A percentile compares a stretch with the other conserved stretches of the same genome.
Evolutionary conservation across 2,329 filamentous ascomycete species (phyloP).

Genomic region (Talaromyces albobiverticillius): DNA sequence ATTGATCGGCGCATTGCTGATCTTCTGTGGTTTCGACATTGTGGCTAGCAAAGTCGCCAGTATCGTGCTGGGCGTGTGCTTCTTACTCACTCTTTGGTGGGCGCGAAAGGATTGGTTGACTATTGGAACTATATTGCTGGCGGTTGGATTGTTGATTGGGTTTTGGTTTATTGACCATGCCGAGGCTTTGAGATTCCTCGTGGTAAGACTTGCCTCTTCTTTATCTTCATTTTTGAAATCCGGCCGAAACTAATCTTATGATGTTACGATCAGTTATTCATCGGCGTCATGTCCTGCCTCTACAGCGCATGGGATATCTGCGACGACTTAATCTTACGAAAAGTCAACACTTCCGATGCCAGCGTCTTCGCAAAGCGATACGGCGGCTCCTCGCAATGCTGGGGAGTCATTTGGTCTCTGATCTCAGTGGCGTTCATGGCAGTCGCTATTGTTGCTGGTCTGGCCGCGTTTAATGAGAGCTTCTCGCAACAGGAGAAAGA

Average conservation of each 20-base stretch:
- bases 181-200: constrained; percentile 69
- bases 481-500: constrained; percentile 67
- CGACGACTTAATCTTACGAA: constrained; percentile 75
- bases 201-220: constrained; percentile 45
- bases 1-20: constrained; percentile 72
- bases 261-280: constrained; percentile 59
- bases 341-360: constrained; percentile 76
- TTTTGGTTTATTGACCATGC: constrained; percentile 80
- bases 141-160: constrained; percentile 67
- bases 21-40: constrained; percentile 78
- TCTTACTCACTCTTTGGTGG: constrained; percentile 80
- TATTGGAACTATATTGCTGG: constrained; percentile 65
- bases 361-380: constrained; percentile 76
- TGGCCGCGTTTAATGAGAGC: constrained; percentile 72
- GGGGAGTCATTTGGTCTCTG: constrained; percentile 75
- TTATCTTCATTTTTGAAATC: background rate
- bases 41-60: constrained; percentile 77
- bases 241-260: constrained; percentile 12
- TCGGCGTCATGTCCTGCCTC: constrained; percentile 76
- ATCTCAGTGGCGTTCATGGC: constrained; percentile 71
- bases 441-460: constrained; percentile 68
- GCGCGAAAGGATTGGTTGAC: constrained; percentile 75
- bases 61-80: constrained; percentile 69
- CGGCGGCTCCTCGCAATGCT: constrained; percentile 75
- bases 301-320: constrained; percentile 86